phyloP scores from a whole-genome alignment of 2,329 filamentous ascomycete genomes.

The Stemphylium beticola region DNA sequence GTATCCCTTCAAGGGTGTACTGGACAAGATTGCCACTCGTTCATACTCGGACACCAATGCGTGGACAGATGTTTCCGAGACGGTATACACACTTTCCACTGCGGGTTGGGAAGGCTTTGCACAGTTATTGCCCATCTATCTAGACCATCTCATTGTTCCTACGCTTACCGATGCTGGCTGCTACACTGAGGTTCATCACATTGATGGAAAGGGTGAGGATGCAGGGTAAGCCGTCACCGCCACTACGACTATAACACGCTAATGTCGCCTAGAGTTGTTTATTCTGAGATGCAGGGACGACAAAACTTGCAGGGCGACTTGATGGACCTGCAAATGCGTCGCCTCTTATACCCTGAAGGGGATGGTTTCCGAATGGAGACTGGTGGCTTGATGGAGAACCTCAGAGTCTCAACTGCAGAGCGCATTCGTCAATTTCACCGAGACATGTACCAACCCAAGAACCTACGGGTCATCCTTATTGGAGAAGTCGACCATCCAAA shows the following conservation, averaged over 20 bases:
- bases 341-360: conserved; percentile 83
- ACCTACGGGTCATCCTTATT: conserved; percentile 88
- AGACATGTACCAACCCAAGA: conserved; percentile 98
- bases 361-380: conserved; percentile 97
- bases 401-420: conserved; percentile 84
- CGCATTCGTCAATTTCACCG: conserved; percentile 93
- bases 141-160: conserved; percentile 91
- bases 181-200: conserved; percentile 94
- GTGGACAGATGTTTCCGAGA: conserved; percentile 96
- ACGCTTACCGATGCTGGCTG: conserved; percentile 92
- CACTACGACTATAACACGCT: conserved; percentile 6
- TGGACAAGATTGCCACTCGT: conserved; percentile 91
- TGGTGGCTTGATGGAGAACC: conserved; percentile 93
- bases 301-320: conserved; percentile 84
- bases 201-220: conserved; percentile 92
- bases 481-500: conserved; percentile 86
- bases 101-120: conserved; percentile 98
- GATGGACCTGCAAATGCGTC: conserved; percentile 82
- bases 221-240: conserved; percentile 61
- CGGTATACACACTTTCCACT: conserved; percentile 92
- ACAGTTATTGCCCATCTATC: conserved; percentile 89
- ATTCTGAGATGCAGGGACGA: conserved; percentile 98
- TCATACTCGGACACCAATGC: conserved; percentile 95
- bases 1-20: conserved; percentile 91
- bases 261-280: conserved; percentile 71